Evolutionary conservation across 805 yeast species (phyloP).

Genomic region (Jamesozyma hellenica): DNA sequence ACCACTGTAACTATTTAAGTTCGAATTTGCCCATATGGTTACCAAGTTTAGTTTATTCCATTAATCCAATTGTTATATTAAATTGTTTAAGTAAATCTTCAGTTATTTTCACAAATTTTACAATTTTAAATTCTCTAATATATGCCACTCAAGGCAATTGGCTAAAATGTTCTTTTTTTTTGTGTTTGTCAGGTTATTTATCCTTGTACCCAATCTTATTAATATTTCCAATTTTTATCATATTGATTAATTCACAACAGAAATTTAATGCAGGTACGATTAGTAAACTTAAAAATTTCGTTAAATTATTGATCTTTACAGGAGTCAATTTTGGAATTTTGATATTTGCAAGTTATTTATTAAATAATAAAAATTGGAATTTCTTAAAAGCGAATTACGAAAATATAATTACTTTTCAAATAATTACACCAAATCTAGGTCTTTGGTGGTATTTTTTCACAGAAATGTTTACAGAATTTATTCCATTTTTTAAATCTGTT

Average conservation of each 20-base stretch:
- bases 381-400: constrained; percentile 51
- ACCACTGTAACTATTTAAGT: too few species aligned
- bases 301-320: constrained; percentile 1
- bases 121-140: constrained; percentile 39
- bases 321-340: constrained; percentile 11
- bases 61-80: constrained; percentile 72
- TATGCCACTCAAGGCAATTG: constrained; percentile 35
- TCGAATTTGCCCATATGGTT: constrained; percentile 28
- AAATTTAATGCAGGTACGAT: too few species aligned
- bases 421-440: constrained; percentile 83
- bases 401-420: constrained; percentile 47
- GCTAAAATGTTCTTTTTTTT: constrained; percentile 10
- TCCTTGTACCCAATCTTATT: constrained; percentile 54
- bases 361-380: constrained; percentile 32
- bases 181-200: constrained; percentile 50
- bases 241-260: neutral
- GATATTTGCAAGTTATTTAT: constrained; percentile 31
- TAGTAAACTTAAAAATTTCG: too few species aligned
- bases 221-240: constrained; percentile 36
- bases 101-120: constrained; percentile 47
- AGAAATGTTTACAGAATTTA: constrained; percentile 86
- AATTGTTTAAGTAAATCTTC: constrained; percentile 65
- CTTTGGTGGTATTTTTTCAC: constrained; percentile 98
- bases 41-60: constrained; percentile 54
- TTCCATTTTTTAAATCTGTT: constrained; percentile 70